These are phyloP conservation scores for Cyclostephanos invisitatus DNA, from an alignment of 108 stramenopile genomes.

Conservation along the genomic window DNA sequence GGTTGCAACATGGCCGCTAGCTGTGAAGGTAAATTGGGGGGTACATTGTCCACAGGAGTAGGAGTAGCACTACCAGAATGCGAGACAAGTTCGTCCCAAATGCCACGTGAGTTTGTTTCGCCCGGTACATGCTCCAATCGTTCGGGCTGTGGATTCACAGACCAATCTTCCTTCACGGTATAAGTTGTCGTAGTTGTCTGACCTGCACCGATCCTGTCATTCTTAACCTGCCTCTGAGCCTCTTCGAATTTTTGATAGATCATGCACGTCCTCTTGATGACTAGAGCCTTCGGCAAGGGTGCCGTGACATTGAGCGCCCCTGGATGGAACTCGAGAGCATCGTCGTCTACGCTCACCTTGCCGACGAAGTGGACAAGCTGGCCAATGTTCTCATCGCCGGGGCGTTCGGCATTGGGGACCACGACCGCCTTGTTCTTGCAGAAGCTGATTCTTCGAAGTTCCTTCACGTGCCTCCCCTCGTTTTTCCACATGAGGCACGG, in stretches of 20 bases:
- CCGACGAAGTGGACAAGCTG: constrained; percentile 55
- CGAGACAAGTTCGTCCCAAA: constrained; percentile 44
- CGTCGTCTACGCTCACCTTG: constrained; percentile 52
- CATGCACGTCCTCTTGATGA: constrained; percentile 52
- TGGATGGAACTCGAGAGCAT: constrained; percentile 40
- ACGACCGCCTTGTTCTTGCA: constrained; percentile 59
- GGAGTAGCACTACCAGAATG: constrained; percentile 18
- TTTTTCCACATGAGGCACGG: constrained; percentile 60
- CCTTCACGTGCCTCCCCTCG: constrained; percentile 54
- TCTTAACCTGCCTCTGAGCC: constrained; percentile 32
- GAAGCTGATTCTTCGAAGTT: constrained; percentile 51
- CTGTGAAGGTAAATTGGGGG: constrained; percentile 37
- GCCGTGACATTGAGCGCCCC: constrained; percentile 46
- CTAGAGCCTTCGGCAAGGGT: constrained; percentile 46
- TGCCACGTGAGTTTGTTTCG: constrained; percentile 39
- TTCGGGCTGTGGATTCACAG: constrained; percentile 40
- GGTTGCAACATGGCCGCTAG: constrained; percentile 33
- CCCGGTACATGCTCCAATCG: constrained; percentile 39
- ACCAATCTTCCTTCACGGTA: constrained; percentile 53
- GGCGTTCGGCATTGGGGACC: constrained; percentile 37
- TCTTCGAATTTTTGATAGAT: constrained; percentile 57
- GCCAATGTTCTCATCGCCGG: constrained; percentile 41
- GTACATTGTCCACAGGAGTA: constrained; percentile 7
- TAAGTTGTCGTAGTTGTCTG: constrained; percentile 55
- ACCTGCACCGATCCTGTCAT: constrained; percentile 49